Percentiles rank a stretch among this genome's conserved stretches.
These are phyloP conservation scores for Phlyctochytrium planicorne DNA, from an alignment of 192 early-diverging fungal species.

Conservation along the genomic window DNA sequence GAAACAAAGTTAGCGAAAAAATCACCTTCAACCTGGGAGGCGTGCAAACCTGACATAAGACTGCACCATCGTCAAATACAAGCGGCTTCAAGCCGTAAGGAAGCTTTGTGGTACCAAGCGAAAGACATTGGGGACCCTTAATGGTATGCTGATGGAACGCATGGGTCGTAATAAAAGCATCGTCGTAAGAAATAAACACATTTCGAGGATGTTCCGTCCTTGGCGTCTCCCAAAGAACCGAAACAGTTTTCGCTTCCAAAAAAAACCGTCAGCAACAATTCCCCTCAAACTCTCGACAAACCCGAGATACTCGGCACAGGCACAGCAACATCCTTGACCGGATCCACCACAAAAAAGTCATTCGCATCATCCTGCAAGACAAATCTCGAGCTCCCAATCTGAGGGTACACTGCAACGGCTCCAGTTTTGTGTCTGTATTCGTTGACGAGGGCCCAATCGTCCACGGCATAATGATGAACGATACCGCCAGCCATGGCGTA, in stretches of 20 bases:
- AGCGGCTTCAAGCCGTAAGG: conserved; percentile 51
- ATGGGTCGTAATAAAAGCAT: conserved; percentile 43
- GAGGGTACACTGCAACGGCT: conserved; percentile 36
- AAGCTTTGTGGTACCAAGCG: conserved; percentile 43
- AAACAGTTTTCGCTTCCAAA: conserved; percentile 32
- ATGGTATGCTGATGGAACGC: conserved; percentile 40
- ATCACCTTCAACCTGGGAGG: background rate
- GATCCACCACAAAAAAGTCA: conserved; percentile 40
- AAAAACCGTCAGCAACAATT: no score
- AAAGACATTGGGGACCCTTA: conserved; percentile 38
- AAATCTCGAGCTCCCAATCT: conserved; percentile 34
- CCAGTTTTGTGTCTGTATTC: conserved; percentile 41
- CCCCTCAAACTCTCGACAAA: no score
- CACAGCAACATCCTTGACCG: conserved; percentile 33
- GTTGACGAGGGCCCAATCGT: conserved; percentile 46
- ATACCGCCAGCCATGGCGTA: conserved; percentile 36
- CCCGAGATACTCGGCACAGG: conserved; percentile 38
- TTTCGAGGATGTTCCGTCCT: conserved; percentile 5
- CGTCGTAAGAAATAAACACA: conserved; percentile 48
- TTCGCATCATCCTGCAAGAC: conserved; percentile 43
- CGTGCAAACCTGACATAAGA: conserved; percentile 46
- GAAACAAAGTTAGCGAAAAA: background rate
- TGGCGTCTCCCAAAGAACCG: conserved; percentile 48
- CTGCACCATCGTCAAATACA: conserved; percentile 29
- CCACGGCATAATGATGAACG: conserved; percentile 36